phyloP scores from a whole-genome alignment of 805 yeast species.

The baker's yeast (Saccharomyces cerevisiae) region DNA sequence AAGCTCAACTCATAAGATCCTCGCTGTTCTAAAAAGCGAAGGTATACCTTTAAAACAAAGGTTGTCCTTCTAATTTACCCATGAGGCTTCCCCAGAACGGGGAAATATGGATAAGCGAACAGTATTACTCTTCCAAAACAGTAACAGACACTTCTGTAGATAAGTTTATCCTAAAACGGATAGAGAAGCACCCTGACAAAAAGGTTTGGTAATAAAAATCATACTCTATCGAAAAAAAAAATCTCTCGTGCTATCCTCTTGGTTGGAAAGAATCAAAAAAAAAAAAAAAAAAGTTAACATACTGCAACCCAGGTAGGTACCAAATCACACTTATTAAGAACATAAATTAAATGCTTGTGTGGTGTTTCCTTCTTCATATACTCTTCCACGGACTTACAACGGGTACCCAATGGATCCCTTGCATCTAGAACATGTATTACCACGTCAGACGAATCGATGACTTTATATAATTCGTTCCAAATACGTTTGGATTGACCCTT shows the following conservation, averaged over 20 bases:
- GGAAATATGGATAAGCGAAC: slow-evolving; percentile 40
- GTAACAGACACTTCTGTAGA: slow-evolving; percentile 83
- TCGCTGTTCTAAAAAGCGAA: slow-evolving; percentile 40
- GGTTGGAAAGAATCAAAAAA: slow-evolving; percentile 7
- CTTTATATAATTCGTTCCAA: slow-evolving; percentile 96
- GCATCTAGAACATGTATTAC: slow-evolving; percentile 96
- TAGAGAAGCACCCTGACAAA: slow-evolving; percentile 63
- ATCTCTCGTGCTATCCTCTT: slow-evolving; percentile 1
- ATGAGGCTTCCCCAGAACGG: slow-evolving; percentile 30
- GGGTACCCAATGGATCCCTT: slow-evolving; percentile 92
- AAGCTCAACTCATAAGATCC: slow-evolving; percentile 73
- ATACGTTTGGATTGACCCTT: slow-evolving; percentile 98
- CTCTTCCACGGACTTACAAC: slow-evolving; percentile 89
- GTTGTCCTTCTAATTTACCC: slow-evolving; percentile 35
- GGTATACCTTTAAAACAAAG: slow-evolving; percentile 38
- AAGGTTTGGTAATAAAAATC: slow-evolving; percentile 56
- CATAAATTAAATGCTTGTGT: slow-evolving; percentile 91
- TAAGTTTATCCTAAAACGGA: slow-evolving; percentile 17
- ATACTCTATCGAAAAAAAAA: background rate
- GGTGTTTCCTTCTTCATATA: slow-evolving; percentile 90
- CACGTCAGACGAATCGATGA: slow-evolving; percentile 94
- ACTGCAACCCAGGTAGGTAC: slow-evolving; percentile 99
- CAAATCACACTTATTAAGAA: slow-evolving; percentile 92
- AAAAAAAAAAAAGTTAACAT: slow-evolving; percentile 42
- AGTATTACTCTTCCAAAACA: slow-evolving; percentile 84